Conservation (phyloP, 352 stramenopile species). For the Globisporangium lucens region DNA sequence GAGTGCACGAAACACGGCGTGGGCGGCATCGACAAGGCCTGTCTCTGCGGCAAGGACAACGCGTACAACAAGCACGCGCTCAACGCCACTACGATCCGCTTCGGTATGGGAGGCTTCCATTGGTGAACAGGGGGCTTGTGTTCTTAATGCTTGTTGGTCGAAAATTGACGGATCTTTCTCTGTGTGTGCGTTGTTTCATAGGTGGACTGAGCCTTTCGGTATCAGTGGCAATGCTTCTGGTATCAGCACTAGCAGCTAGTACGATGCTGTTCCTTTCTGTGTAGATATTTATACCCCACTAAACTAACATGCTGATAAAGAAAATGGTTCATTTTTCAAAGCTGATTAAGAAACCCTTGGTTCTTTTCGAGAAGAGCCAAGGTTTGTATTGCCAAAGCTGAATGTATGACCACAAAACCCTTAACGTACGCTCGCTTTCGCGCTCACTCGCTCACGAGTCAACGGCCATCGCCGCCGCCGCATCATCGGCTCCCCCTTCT, state of each 20-base stretch:
- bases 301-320: background rate
- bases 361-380: background rate
- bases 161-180: background rate
- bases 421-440: background rate
- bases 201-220: background rate
- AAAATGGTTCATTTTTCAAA: background rate
- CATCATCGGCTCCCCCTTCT: slow-evolving; percentile 33
- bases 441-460: slow-evolving; percentile 30
- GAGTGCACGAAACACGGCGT: slow-evolving; percentile 44
- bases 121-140: background rate
- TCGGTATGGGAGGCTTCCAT: slow-evolving; percentile 19
- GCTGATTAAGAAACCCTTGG: background rate
- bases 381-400: background rate
- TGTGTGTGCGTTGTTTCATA: background rate
- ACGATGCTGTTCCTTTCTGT: background rate
- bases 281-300: background rate
- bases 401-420: background rate
- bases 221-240: background rate
- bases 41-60: slow-evolving; percentile 43
- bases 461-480: slow-evolving; percentile 32
- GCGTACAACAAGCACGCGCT: slow-evolving; percentile 56
- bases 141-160: background rate
- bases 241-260: background rate
- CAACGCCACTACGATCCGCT: slow-evolving; percentile 60
- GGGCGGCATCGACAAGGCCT: slow-evolving; percentile 36